Evolutionary conservation across 345 rosid genomes (phyloP), one percentile per base, ranked within the genome.

Genomic region (Jatropha curcas): DNA sequence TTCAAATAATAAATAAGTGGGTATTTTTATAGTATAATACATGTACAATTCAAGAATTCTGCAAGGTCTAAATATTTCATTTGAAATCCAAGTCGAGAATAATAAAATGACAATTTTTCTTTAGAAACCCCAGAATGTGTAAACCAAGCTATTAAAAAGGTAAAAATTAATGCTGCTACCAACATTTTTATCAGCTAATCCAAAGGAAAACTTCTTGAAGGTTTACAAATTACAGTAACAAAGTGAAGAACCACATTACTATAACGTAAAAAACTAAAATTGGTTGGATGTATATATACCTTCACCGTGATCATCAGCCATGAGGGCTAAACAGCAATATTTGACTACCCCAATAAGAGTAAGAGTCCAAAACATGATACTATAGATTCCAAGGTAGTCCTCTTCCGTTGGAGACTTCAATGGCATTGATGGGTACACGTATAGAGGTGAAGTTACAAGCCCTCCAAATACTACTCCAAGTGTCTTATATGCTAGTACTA

Each of bases 381-480:
- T 81, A 75, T 74, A 88, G 19, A 88, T 81, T n/a, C 90, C 94
- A 75, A 86, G 79, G 70, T 85, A 90, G 71, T 86, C 90, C 25
- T 82, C 84, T 70, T 88, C 88, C 0, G 88, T 86, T 1, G 91
- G 90, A 67, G 88, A 84, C 34, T 68, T 85, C 63, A 89, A 70
- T 0, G 77, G 88, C 90, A 89, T 86, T 50, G 89, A 88, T 8
- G 90, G 92, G 39, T 88, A 88, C 16, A 88, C 90, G 45, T 90
- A 90, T 1, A 85, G 62, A 7, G 95, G 90, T 7, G 92, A 90
- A 27, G 92, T 90, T 20, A 88, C 95, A 13, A 90, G 84, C n/a
- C 92, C 90, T 57, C 94, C 92, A 76, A 88, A 90, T 16, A 88
- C 94, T 7, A 90, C 88, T 70, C 91, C 94, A 2, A 89, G 73